A percentile compares a stretch with the other conserved stretches of the same genome.
These are phyloP conservation scores for Beauveria asiatica DNA, from an alignment of 2,329 filamentous ascomycete genomes.

Conservation along the genomic window DNA sequence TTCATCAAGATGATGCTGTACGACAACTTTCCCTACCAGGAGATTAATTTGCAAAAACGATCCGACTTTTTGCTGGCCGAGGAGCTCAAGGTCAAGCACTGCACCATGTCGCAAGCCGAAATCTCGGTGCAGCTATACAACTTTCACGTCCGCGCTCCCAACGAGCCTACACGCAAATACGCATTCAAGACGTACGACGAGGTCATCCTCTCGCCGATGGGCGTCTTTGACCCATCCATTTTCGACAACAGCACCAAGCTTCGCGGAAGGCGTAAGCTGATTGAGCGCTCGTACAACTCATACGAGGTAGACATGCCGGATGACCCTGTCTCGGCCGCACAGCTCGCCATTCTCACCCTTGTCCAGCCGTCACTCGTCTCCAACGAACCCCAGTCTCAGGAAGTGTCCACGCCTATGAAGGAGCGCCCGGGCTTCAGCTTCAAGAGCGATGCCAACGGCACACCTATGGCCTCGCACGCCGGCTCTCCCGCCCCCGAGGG, in stretches of 20 bases:
- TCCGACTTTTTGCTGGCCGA: constrained; percentile 93
- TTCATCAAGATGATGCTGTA: constrained; percentile 98
- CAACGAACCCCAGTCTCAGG: constrained; percentile 31
- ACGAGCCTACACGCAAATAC: constrained; percentile 86
- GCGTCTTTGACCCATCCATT: constrained; percentile 81
- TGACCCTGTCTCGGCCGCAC: constrained; percentile 78
- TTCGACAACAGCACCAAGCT: constrained; percentile 82
- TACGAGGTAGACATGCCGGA: constrained; percentile 85
- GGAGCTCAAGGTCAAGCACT: constrained; percentile 88
- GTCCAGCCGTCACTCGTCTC: constrained; percentile 49
- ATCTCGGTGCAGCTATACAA: constrained; percentile 83
- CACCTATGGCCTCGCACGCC: constrained; percentile 76
- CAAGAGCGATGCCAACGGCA: constrained; percentile 60
- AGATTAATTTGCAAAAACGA: constrained; percentile 82
- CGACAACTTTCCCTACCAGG: constrained; percentile 89
- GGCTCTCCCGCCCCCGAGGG: constrained; percentile 82
- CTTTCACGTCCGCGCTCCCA: constrained; percentile 82
- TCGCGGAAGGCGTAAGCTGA: constrained; percentile 65
- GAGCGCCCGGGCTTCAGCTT: constrained; percentile 63
- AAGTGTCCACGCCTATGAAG: constrained; percentile 51
- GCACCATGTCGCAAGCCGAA: constrained; percentile 82
- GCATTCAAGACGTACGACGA: constrained; percentile 97
- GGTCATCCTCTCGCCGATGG: constrained; percentile 87
- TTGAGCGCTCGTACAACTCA: constrained; percentile 83
- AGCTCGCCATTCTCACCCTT: constrained; percentile 56